Evolutionary conservation across 495 filamentous ascomycete genomes (phyloP), one percentile per base, ranked within the genome.

Genomic region (Mycothermus thermophilus): DNA sequence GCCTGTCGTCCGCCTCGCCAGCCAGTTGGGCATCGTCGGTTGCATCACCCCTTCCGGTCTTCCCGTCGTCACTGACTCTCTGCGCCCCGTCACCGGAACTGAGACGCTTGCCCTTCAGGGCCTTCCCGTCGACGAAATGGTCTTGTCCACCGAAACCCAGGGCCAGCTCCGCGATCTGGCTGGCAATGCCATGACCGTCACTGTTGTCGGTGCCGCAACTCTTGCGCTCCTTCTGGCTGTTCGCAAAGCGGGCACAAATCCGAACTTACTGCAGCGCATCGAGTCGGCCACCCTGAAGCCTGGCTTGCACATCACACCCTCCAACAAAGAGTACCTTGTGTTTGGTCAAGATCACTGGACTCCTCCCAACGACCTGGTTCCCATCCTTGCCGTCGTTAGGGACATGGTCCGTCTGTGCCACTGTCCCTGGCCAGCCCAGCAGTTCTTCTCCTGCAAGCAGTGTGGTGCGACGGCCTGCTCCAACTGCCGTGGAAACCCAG

Each of bases 111-210:
- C 58, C 6, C 58, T 92, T 15, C 84, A 92, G 55, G 84, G 83
- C 0, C 50, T 93, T 24, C 78, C 81, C 0, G 44, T 79, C 3
- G 52, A 75, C 24, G 63, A 67, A 11, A 51, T 90, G 10, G 53
- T 76, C 1, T 55, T 87, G 4, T 75, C 72, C 1, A 62, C 63
- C 22, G 78, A 90, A 44, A 71, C 63, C 0, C 66, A 80, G 25
- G 57, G 59, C 8, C 63, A 90, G 18, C 59, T 84, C 6, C 72
- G 75, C 33, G 72, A 86, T 38, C 61, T 93, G 5, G 80, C 79
- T 3, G 84, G 84, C 0, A 93, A 93, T 48, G 84, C 84, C 1
- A 93, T 93, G 84, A 71, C 69, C 3, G 71, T 77, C 3, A 79
- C 83, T 0, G 77, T 83, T 6, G 73, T 87, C 4, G 77, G 79